Conservation (phyloP, 2,329 filamentous ascomycete genomes). For the Beauveria brongniartii region DNA sequence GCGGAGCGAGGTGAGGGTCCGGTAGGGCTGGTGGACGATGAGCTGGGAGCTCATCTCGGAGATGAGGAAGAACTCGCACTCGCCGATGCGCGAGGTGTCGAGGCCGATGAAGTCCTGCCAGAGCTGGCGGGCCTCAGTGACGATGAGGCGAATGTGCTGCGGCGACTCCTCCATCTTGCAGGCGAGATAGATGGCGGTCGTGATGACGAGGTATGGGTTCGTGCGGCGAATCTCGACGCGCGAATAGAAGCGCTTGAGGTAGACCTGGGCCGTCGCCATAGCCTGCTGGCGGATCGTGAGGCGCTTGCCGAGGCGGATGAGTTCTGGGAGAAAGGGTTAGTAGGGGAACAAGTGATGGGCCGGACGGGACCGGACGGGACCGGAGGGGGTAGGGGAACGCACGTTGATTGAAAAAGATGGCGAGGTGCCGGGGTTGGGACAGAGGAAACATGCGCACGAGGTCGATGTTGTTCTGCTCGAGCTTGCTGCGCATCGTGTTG, state of each 20-base stretch:
- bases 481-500: slow-evolving; percentile 61
- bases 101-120: slow-evolving; percentile 73
- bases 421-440: slow-evolving; percentile 72
- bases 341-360: neutral
- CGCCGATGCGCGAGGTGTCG: slow-evolving; percentile 77
- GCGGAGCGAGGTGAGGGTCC: slow-evolving; percentile 65
- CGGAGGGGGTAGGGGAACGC: slow-evolving; percentile 22
- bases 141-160: slow-evolving; percentile 87
- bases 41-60: slow-evolving; percentile 85
- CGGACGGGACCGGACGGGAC: neutral
- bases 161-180: slow-evolving; percentile 98
- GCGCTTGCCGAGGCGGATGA: slow-evolving; percentile 75
- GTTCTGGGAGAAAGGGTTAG: slow-evolving; percentile 41
- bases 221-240: slow-evolving; percentile 86
- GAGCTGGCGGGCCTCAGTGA: slow-evolving; percentile 74
- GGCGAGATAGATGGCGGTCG: slow-evolving; percentile 89
- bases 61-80: slow-evolving; percentile 90
- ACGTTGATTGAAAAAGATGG: slow-evolving; percentile 91
- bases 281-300: slow-evolving; percentile 83
- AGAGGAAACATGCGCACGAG: slow-evolving; percentile 73
- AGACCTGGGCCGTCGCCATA: slow-evolving; percentile 88
- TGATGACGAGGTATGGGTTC: slow-evolving; percentile 85
- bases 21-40: slow-evolving; percentile 86
- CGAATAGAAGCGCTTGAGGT: slow-evolving; percentile 88
- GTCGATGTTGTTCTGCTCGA: slow-evolving; percentile 68